Conservation (phyloP, 2,329 filamentous ascomycete species). For the Periconia sp. region DNA sequence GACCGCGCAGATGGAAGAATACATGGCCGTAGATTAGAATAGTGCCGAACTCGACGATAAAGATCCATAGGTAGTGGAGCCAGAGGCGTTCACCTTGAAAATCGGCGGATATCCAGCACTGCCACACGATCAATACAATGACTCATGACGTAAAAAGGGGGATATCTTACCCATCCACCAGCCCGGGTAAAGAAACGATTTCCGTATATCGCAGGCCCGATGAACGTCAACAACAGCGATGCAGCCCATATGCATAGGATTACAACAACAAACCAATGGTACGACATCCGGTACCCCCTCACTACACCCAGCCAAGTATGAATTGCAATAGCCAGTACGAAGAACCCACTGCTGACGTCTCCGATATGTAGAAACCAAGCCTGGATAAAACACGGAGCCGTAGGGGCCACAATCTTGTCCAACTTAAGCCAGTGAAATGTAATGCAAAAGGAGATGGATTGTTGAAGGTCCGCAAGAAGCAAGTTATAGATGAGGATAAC, state of each 20-base stretch:
- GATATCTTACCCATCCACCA: constrained; percentile 52
- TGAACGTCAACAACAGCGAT: constrained; percentile 48
- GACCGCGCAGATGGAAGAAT: constrained; percentile 52
- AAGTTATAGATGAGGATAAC: constrained; percentile 58
- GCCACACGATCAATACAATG: neutral
- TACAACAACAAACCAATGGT: constrained; percentile 47
- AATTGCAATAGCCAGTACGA: constrained; percentile 57
- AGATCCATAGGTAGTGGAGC: constrained; percentile 58
- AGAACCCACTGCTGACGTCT: constrained; percentile 55
- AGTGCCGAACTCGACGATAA: constrained; percentile 55
- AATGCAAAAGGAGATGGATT: constrained; percentile 54
- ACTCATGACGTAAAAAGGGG: neutral
- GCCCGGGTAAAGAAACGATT: constrained; percentile 50
- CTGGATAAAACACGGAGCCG: constrained; percentile 52
- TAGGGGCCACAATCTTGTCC: constrained; percentile 48
- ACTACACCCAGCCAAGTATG: constrained; percentile 56
- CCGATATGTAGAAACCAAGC: constrained; percentile 56
- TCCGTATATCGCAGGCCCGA: constrained; percentile 49
- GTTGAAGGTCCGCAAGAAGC: constrained; percentile 56
- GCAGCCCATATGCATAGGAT: constrained; percentile 52
- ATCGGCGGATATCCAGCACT: constrained; percentile 55
- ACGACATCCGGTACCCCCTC: constrained; percentile 49
- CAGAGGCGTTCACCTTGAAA: constrained; percentile 51
- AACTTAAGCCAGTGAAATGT: constrained; percentile 51
- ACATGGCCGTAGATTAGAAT: constrained; percentile 52